Evolutionary conservation across 345 rosid species (phyloP).

Genomic region (Lenwebbia sp.): DNA sequence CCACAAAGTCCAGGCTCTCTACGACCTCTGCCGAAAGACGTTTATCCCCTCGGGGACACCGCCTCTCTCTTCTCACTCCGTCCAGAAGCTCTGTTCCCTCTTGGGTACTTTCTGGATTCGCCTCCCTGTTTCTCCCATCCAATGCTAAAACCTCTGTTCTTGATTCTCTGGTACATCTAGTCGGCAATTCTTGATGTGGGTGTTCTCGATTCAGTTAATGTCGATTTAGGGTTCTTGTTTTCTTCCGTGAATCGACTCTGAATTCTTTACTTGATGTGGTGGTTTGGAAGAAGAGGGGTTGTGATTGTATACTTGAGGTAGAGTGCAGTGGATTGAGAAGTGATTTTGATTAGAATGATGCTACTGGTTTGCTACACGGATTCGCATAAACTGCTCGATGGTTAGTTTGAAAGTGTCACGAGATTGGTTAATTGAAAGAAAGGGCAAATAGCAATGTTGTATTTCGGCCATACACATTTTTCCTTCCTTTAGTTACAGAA

Average conservation of each 20-base stretch:
- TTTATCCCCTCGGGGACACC: slow-evolving; percentile 41
- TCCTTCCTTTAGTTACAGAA: background rate
- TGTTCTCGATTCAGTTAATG: background rate
- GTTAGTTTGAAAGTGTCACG: background rate
- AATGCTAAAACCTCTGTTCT: background rate
- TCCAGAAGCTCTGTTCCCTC: slow-evolving; percentile 43
- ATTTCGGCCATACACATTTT: background rate
- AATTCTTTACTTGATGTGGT: background rate
- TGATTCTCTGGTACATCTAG: background rate
- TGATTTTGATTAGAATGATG: background rate
- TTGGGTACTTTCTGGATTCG: slow-evolving; percentile 38
- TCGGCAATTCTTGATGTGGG: background rate
- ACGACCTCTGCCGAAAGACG: slow-evolving; percentile 50
- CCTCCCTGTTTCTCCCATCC: background rate
- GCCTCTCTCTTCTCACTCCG: slow-evolving; percentile 35
- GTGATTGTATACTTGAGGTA: background rate
- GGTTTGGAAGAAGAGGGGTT: background rate
- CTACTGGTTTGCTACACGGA: background rate
- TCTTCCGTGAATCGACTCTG: background rate
- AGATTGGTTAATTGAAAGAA: background rate
- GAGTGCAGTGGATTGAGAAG: background rate
- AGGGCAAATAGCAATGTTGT: background rate
- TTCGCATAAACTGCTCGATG: background rate
- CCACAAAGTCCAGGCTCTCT: slow-evolving; percentile 52
- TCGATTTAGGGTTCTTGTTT: background rate